Evolutionary conservation across 352 stramenopile genomes (phyloP).

Genomic region (Globisporangium spinosum): DNA sequence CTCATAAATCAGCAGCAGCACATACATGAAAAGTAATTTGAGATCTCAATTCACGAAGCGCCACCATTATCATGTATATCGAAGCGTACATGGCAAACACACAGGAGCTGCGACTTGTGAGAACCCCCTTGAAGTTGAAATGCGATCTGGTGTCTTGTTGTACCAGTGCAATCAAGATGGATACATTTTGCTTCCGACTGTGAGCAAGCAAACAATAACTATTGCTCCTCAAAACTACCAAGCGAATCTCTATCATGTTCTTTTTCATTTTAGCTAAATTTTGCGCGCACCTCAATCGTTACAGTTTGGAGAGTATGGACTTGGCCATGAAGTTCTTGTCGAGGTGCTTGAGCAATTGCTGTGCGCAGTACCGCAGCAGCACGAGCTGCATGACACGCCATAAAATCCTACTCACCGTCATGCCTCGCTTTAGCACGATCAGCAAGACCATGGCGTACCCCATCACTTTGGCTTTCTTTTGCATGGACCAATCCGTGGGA

Average conservation of each 20-base stretch:
- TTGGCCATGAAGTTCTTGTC: constrained; percentile 24
- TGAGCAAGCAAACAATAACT: neutral
- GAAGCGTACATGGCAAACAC: neutral
- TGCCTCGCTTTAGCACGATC: constrained; percentile 45
- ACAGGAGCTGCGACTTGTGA: neutral
- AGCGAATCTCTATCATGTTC: neutral
- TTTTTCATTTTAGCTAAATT: neutral
- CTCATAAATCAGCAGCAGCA: neutral
- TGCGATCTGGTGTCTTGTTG: neutral
- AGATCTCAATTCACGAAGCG: neutral
- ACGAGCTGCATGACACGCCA: constrained; percentile 53
- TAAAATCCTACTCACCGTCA: constrained; percentile 44
- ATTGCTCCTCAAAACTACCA: neutral
- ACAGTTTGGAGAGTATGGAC: constrained; percentile 19
- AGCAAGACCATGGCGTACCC: constrained; percentile 55
- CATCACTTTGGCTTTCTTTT: constrained; percentile 44
- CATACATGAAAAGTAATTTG: neutral
- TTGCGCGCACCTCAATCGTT: neutral
- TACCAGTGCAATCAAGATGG: neutral
- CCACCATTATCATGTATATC: neutral
- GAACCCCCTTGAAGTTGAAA: neutral
- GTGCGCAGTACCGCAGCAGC: constrained; percentile 48
- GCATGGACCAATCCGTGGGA: constrained; percentile 30
- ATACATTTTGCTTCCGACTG: neutral
- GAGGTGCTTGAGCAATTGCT: constrained; percentile 49